Percentiles rank a stretch among this genome's conserved stretches.
Conservation (phyloP, 225 moss, liverwort and hornwort species). For the Pseudisothecium myosuroides region DNA sequence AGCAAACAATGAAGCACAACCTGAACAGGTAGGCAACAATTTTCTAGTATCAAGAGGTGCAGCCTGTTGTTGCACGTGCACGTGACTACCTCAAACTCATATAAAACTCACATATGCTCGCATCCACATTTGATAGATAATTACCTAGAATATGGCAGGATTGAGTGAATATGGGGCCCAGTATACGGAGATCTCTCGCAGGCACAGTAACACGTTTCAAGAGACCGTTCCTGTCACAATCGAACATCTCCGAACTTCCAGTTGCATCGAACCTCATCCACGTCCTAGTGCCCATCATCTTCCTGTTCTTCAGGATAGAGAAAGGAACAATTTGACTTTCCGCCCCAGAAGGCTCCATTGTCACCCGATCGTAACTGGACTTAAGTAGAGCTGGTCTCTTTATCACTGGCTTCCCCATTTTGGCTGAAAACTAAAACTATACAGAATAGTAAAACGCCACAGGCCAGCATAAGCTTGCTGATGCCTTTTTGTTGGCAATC, state of each 20-base stretch:
- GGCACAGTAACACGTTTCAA: conserved; percentile 73
- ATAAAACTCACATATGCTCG: neutral
- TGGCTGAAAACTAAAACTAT: neutral
- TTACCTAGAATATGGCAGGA: conserved; percentile 92
- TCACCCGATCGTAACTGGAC: conserved; percentile 15
- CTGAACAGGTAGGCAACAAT: neutral
- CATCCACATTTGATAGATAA: neutral
- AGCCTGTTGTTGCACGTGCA: neutral
- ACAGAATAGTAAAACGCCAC: neutral
- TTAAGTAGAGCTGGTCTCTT: conserved; percentile 17
- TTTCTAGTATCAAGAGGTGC: neutral
- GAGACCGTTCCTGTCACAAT: conserved; percentile 82
- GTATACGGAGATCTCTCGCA: conserved; percentile 84
- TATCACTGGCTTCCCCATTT: conserved; percentile 41
- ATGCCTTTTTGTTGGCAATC: neutral
- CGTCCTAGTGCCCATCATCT: conserved; percentile 41
- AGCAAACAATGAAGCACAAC: neutral
- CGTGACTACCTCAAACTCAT: neutral
- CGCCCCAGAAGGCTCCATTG: conserved; percentile 4
- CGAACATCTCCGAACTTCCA: conserved; percentile 62
- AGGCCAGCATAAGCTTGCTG: neutral
- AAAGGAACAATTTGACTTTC: conserved; percentile 27
- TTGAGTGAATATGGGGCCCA: conserved; percentile 84
- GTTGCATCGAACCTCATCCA: conserved; percentile 91
- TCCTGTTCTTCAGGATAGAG: conserved; percentile 57